Percentiles rank a stretch among this genome's conserved stretches.
Conservation (phyloP, 306 rosid genomes). For the Hippophae tibetana region DNA sequence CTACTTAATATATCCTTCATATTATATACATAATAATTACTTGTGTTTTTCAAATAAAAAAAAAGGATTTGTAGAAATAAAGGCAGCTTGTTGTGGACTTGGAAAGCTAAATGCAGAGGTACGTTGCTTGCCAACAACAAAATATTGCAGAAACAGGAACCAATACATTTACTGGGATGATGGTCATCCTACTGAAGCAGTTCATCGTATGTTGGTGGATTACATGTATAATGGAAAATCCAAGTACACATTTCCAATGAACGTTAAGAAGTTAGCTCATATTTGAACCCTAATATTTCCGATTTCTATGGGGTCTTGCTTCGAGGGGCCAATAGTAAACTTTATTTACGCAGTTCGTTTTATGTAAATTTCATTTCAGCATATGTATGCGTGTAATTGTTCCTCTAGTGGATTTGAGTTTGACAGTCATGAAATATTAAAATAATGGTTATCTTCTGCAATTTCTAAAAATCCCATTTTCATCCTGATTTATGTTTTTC, state of each 20-base stretch:
- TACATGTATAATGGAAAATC: background rate
- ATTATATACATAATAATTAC: background rate
- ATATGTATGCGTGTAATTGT: too few species aligned
- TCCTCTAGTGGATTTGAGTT: too few species aligned
- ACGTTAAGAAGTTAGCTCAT: background rate
- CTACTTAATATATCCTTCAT: too few species aligned
- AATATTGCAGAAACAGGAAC: slow-evolving; percentile 7
- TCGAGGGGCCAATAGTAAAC: too few species aligned
- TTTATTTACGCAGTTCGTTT: too few species aligned
- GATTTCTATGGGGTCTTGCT: too few species aligned
- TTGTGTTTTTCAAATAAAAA: background rate
- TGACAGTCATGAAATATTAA: too few species aligned
- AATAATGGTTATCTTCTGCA: too few species aligned
- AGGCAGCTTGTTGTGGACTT: slow-evolving; percentile 20
- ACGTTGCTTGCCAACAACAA: slow-evolving; percentile 9
- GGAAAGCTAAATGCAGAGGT: slow-evolving; percentile 1
- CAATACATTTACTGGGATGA: slow-evolving; percentile 12
- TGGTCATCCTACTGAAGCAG: slow-evolving; percentile 1
- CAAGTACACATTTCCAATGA: background rate
- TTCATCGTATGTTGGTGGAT: background rate
- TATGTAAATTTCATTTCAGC: too few species aligned
- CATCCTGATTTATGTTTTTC: too few species aligned
- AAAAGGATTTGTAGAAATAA: slow-evolving; percentile 9
- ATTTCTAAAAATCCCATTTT: too few species aligned
- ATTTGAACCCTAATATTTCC: background rate